Conservation (phyloP, 192 early-diverging fungal species). For the Obelidium mucronatum region DNA sequence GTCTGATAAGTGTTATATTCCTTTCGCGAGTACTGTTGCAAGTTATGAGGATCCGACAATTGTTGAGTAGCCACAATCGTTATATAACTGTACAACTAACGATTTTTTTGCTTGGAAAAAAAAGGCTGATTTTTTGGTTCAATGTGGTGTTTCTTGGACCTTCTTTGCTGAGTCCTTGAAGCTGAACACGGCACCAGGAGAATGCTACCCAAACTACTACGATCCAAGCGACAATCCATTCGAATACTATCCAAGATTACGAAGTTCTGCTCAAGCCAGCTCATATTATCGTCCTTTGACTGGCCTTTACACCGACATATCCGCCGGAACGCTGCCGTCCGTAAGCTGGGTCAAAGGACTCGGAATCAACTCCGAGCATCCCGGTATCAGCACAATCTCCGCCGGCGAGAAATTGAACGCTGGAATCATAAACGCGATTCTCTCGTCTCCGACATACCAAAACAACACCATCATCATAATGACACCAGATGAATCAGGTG, state of each 20-base stretch:
- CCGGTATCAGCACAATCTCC: conserved; percentile 20
- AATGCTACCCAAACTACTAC: conserved; percentile 21
- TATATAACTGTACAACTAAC: not conserved
- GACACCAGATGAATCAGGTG: conserved; percentile 25
- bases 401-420: conserved; percentile 32
- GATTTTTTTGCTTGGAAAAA: not conserved
- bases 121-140: conserved; percentile 9
- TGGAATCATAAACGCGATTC: conserved; percentile 13
- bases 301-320: not conserved
- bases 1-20: not conserved
- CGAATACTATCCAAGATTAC: conserved; percentile 12
- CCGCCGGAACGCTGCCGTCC: conserved; percentile 18
- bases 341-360: conserved; percentile 28
- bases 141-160: conserved; percentile 11
- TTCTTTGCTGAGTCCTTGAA: conserved; percentile 6
- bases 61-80: no score
- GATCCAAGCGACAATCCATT: conserved; percentile 30
- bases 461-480: conserved; percentile 32
- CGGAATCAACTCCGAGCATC: conserved; percentile 16
- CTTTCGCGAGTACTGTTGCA: not conserved
- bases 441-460: not conserved
- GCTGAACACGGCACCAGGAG: not conserved
- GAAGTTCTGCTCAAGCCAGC: not conserved
- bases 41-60: conserved; percentile 16
- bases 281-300: conserved; percentile 24